Percentiles rank a stretch among this genome's conserved stretches.
Conservation (phyloP, 345 rosid genomes). For the Corchorus olitorius region DNA sequence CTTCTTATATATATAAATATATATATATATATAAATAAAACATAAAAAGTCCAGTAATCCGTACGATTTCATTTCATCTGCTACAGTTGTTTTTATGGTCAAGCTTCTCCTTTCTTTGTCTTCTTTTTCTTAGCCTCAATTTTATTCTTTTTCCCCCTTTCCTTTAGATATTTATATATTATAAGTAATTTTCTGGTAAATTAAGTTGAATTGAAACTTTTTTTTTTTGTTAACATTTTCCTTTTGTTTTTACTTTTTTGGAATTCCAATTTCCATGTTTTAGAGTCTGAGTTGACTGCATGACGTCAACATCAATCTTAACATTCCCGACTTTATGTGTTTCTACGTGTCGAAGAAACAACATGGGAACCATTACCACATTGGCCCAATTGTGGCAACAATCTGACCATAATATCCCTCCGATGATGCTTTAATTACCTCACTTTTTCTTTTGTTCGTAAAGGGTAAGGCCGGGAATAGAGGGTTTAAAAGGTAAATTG, state of each 20-base stretch:
- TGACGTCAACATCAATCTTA: constrained; percentile 16
- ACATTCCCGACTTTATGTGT: constrained; percentile 3
- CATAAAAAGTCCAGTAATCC: not conserved
- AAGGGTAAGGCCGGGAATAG: not conserved
- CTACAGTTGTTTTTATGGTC: not conserved
- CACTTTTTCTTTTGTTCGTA: not conserved
- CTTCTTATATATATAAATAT: not conserved
- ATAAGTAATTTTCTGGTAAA: not conserved
- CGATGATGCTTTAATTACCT: not conserved
- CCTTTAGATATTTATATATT: not conserved
- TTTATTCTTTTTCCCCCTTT: not conserved
- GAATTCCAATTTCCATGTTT: not conserved
- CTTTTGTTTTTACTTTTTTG: not conserved
- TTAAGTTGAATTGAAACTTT: not conserved
- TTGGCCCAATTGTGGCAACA: not conserved
- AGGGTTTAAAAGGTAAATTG: not conserved
- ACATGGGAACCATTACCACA: not conserved
- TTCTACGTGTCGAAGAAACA: constrained; percentile 17
- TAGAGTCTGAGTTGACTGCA: not conserved
- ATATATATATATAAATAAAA: not conserved
- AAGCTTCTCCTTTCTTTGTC: not conserved
- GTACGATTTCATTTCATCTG: not conserved
- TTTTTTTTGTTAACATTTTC: not conserved
- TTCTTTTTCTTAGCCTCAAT: not conserved
- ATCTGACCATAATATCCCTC: not conserved